Percentiles rank a stretch among this genome's conserved stretches.
These are phyloP conservation scores for Picochlorum sp. DNA, from an alignment of 139 green algal species.

Conservation along the genomic window DNA sequence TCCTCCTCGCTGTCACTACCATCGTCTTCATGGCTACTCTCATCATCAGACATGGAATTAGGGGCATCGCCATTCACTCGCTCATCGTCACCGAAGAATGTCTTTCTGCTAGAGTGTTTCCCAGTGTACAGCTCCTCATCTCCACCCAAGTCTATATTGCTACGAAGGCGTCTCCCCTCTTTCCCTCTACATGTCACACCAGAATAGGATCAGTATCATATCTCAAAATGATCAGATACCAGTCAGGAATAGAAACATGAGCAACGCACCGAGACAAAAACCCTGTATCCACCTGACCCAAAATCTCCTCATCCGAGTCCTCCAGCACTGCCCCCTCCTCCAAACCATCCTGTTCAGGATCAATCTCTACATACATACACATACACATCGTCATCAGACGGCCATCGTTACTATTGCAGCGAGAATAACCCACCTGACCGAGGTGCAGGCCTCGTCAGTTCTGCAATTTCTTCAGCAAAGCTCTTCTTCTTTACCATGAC, in stretches of 20 bases:
- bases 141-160: constrained; percentile 5
- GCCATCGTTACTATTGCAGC: neutral
- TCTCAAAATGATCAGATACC: neutral
- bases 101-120: constrained; percentile 9
- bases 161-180: neutral
- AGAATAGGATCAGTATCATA: neutral
- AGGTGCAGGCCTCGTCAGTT: constrained; percentile 25
- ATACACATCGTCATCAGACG: too few species aligned
- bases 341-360: constrained; percentile 24
- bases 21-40: neutral
- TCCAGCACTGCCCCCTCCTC: constrained; percentile 15
- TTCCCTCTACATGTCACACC: constrained; percentile 7
- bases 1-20: neutral
- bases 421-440: constrained; percentile 11
- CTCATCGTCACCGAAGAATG: neutral
- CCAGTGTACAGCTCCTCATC: constrained; percentile 11
- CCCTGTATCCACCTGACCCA: constrained; percentile 1
- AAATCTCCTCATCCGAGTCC: constrained; percentile 31
- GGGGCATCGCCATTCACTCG: too few species aligned
- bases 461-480: constrained; percentile 32
- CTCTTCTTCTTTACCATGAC: constrained; percentile 14
- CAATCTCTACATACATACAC: constrained; percentile 20
- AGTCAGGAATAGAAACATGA: neutral
- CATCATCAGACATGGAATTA: neutral
- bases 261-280: neutral